Percentiles rank a stretch among this genome's conserved stretches.
Evolutionary conservation across 305 asterid species (phyloP).

Genomic region (Fraxinus sp.): DNA sequence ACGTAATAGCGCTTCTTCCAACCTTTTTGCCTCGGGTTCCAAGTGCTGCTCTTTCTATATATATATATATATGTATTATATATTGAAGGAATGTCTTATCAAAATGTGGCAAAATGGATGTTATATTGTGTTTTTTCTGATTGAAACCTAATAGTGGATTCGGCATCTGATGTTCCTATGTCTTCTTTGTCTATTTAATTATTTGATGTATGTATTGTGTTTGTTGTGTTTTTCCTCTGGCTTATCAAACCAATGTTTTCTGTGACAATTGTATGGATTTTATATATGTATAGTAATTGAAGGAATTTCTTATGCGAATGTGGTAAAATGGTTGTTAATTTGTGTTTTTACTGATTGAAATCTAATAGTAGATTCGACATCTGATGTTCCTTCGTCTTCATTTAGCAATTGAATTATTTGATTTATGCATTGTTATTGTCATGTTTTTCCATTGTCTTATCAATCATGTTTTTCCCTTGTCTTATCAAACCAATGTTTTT

Average conservation of each 20-base stretch:
- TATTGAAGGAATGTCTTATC: too few species aligned
- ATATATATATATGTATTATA: too few species aligned
- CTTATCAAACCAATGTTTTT: conserved; percentile 8
- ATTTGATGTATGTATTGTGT: neutral
- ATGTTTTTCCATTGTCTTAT: neutral
- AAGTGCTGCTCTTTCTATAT: too few species aligned
- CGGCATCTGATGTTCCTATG: neutral
- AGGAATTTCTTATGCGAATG: neutral
- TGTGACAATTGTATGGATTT: neutral
- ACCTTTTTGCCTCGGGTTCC: neutral
- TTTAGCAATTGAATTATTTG: neutral
- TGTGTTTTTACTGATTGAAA: neutral
- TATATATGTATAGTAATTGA: neutral
- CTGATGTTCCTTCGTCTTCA: neutral
- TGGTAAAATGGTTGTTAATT: neutral
- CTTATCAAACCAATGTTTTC: neutral
- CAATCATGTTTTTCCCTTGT: neutral
- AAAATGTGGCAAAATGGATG: neutral
- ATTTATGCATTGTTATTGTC: neutral
- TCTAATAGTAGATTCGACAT: neutral
- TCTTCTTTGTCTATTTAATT: neutral
- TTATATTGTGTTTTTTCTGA: neutral
- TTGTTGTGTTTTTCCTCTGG: neutral
- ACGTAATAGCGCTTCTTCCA: neutral
- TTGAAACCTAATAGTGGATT: too few species aligned